Evolutionary conservation across 164 flowering plant species (phyloP), one percentile per base, ranked within the genome.

Genomic region (Litsea cubeba): DNA sequence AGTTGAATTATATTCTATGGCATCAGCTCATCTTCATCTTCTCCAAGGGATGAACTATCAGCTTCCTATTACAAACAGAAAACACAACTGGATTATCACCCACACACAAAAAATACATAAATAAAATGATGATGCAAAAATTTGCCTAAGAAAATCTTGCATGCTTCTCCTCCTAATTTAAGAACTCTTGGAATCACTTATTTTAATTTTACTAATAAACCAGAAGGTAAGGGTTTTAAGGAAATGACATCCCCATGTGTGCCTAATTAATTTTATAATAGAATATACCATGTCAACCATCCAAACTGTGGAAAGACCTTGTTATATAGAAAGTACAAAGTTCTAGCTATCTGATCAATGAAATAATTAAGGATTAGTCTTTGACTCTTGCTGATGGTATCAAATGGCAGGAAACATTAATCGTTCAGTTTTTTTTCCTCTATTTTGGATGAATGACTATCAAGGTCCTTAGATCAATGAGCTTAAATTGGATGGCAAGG

Each of bases 31-130:
- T 66, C 46, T 15, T 66, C 46, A 15, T 28, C 69, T 63, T 63
- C 66, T 63, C 26, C 69, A 66, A 25, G 10, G 40, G 46, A n/a
- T 30, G 46, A 26, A 66, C 18, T 30, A 66, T 26, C 69, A 30
- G 17, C 46, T 14, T 66, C 69, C 69, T 66, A 20, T 66, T 25
- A 26, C 69, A 66, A 66, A 26, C 69, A 66, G 17, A 66, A 66
- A 25, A 20, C 46, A 66, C 17, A 66, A 20, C 28, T 3, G n/a
- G 23, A 28, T 66, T 26, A 26, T 12, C 17, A 5, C 24, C 66
- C 23, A 12, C 28, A 22, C 1, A 63, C 24, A 63, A 63, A 22
- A 24, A 23, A 23, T 63, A 12, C 7, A 63, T 63, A 12, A 1
- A 40, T 40, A 40, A 5, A 40, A 40, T 40, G 46, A 40, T 40